Evolutionary conservation across 176 grass and related monocot species (phyloP).

Genomic region (Bothriochloa decipiens): DNA sequence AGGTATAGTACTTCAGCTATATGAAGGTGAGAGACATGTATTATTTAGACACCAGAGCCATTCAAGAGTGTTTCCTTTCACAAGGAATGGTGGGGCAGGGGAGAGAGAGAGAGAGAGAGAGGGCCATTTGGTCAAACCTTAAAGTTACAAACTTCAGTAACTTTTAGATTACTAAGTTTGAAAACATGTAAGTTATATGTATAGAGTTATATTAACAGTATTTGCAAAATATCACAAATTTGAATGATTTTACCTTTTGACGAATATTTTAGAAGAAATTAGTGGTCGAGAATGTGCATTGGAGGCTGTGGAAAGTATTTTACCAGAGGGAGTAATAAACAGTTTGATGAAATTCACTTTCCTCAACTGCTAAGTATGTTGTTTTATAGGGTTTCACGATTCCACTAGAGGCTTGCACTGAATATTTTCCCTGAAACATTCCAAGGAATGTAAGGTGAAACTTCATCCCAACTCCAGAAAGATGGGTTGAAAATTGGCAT

Average conservation of each 20-base stretch:
- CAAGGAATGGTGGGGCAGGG: too few species aligned
- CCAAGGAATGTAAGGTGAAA: not conserved
- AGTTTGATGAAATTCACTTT: slow-evolving; percentile 17
- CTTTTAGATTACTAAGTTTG: not conserved
- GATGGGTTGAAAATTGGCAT: not conserved
- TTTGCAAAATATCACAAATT: not conserved
- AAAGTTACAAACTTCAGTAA: not conserved
- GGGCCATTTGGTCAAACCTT: not conserved
- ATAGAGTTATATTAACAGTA: not conserved
- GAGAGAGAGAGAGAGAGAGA: too few species aligned
- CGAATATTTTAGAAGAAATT: not conserved
- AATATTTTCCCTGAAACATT: not conserved
- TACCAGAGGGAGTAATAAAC: not conserved
- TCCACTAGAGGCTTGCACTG: too few species aligned
- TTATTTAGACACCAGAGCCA: not conserved
- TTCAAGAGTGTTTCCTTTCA: slow-evolving; percentile 18
- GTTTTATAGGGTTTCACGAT: too few species aligned
- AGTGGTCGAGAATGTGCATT: not conserved
- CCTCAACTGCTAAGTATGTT: not conserved
- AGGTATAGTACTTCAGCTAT: slow-evolving; percentile 55
- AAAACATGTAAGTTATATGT: not conserved
- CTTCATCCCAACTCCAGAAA: not conserved
- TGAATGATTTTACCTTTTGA: not conserved
- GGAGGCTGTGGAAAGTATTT: not conserved
- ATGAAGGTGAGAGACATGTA: not conserved